Base-by-base conservation (phyloP, 306 rosid genomes). In the Astragalus membranaceus region DNA sequence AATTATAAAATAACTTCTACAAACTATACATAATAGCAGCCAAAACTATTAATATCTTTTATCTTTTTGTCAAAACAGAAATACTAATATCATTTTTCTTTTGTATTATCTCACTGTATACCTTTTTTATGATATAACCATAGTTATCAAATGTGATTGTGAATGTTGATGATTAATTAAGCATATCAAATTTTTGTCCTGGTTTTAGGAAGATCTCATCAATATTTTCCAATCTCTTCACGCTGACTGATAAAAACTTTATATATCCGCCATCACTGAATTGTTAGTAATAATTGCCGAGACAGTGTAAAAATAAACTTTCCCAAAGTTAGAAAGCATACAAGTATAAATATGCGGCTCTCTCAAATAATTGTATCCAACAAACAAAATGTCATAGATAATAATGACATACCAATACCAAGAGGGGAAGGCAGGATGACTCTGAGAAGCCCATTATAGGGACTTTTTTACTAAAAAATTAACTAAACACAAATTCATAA, bases 401-500 rank as follows among this genome's bases (percentile, higher is more conserved):
- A 65, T 37, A 33, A 66, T 55, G 39, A 64, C 43, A 54, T 43
- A 49, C 37, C 44, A 35, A 35, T 30, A 59, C 65, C 12, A 26
- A 13, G 58, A 41, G 52, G 37, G 30, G 68, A 33, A 74, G 32
- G 48, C 5, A 49, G 54, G 29, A 54, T 47, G 62, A 42, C 30
- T 41, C 58, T 7, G 26, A 42, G 15, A 67, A 47, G 29, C 44
- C 7, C 41, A 11, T 43, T 68, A 43, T 62, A 35, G 23, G 54
- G 32, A 11, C 46, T 59, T 9, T 50, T 66, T 5, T 5, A 68
- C 15, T 6, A 20, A 55, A n/a, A 14, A 50, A 23, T 16, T 13
- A 57, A 50, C 20, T 64, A 30, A 26, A 67, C 70, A 62, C 51
- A 69, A 64, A 14, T 60, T 8, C 37, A 70, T 46, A 71, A 17